phyloP scores from a whole-genome alignment of 805 yeast genomes.

The Metschnikowia drakensbergensis region DNA sequence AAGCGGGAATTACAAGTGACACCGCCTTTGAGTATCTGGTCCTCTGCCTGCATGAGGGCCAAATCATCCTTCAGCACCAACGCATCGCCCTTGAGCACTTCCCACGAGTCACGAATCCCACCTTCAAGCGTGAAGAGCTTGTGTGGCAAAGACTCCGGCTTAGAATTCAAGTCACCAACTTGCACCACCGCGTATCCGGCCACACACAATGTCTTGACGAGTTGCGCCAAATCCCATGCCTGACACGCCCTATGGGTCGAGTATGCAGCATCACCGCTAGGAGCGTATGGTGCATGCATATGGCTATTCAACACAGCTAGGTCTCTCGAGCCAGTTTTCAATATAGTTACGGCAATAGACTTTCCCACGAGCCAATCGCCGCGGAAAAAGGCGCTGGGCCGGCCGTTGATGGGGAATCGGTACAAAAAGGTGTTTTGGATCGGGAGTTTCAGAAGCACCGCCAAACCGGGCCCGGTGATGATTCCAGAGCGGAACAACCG shows the following conservation, averaged over 20 bases:
- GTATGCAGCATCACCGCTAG: slow-evolving; percentile 82
- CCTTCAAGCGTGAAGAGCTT: slow-evolving; percentile 67
- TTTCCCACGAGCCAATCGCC: slow-evolving; percentile 99
- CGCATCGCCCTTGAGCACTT: slow-evolving; percentile 49
- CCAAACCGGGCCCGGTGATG: slow-evolving; percentile 89
- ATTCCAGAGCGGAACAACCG: slow-evolving; percentile 81
- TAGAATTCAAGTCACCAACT: slow-evolving; percentile 90
- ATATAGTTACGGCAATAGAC: slow-evolving; percentile 66
- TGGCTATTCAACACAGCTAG: slow-evolving; percentile 86
- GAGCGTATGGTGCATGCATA: slow-evolving; percentile 94
- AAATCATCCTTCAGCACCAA: slow-evolving; percentile 20
- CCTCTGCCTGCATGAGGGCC: slow-evolving; percentile 28
- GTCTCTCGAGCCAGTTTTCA: slow-evolving; percentile 47
- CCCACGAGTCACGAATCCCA: slow-evolving; percentile 80
- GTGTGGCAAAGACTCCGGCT: slow-evolving; percentile 83
- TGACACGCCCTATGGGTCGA: slow-evolving; percentile 88
- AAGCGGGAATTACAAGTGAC: slow-evolving; percentile 84
- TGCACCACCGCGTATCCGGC: slow-evolving; percentile 84
- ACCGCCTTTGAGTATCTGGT: slow-evolving; percentile 71
- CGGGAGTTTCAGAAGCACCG: slow-evolving; percentile 77
- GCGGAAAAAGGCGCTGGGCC: slow-evolving; percentile 88
- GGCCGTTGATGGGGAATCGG: slow-evolving; percentile 87
- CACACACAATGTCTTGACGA: slow-evolving; percentile 55
- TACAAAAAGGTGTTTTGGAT: slow-evolving; percentile 74
- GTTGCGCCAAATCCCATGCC: slow-evolving; percentile 88